Evolutionary conservation across 75 land plant species (phyloP).

Genomic region (Ceratopteris richardii): DNA sequence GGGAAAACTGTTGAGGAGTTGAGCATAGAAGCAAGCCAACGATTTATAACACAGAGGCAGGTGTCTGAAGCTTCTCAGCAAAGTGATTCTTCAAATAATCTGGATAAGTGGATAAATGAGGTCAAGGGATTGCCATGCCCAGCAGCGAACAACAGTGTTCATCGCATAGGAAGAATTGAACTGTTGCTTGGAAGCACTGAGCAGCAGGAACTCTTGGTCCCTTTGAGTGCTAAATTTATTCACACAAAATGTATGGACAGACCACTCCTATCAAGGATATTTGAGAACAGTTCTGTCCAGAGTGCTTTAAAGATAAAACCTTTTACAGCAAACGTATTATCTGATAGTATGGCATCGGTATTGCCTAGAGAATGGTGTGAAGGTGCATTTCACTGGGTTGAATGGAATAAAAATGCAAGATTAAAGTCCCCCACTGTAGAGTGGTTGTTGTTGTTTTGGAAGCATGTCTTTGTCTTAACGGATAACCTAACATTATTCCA

Average conservation of each 20-base stretch:
- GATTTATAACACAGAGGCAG: not conserved
- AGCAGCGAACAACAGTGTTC: constrained; percentile 51
- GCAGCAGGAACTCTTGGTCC: constrained; percentile 55
- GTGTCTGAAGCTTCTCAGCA: not conserved
- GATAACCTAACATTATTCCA: constrained; percentile 65
- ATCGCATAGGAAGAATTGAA: constrained; percentile 57
- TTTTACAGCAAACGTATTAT: constrained; percentile 54
- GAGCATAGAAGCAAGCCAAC: constrained; percentile 31
- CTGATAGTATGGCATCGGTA: constrained; percentile 41
- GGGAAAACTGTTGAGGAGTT: constrained; percentile 76
- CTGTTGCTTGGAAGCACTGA: constrained; percentile 79
- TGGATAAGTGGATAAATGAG: constrained; percentile 25
- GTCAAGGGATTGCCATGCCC: constrained; percentile 77
- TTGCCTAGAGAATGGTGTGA: constrained; percentile 56
- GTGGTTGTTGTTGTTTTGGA: constrained; percentile 83
- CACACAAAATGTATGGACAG: constrained; percentile 59
- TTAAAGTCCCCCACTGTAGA: constrained; percentile 57
- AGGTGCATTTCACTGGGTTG: constrained; percentile 64
- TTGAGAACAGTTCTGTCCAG: constrained; percentile 42
- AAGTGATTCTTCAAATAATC: not conserved
- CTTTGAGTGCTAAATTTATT: constrained; percentile 57
- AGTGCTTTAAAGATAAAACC: constrained; percentile 37
- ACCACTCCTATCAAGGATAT: constrained; percentile 36
- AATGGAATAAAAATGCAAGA: constrained; percentile 45
- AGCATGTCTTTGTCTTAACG: constrained; percentile 26